phyloP scores from a whole-genome alignment of 2,329 filamentous ascomycete species.

The Cadophora luteo-olivacea region DNA sequence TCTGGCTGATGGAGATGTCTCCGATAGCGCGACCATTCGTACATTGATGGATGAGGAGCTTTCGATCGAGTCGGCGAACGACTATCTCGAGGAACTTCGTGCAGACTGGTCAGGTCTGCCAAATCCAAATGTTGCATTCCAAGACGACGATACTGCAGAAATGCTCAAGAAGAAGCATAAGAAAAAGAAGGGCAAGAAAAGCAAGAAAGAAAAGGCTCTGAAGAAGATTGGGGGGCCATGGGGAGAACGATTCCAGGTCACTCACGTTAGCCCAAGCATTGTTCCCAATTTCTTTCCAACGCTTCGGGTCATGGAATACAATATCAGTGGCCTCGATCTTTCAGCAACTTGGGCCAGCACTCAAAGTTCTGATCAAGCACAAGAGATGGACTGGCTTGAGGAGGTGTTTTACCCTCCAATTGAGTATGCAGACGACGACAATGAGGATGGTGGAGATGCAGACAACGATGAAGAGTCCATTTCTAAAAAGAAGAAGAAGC shows the following conservation, averaged over 20 bases:
- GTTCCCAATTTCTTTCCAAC: slow-evolving; percentile 94
- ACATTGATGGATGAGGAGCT: slow-evolving; percentile 60
- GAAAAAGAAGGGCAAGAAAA: slow-evolving; percentile 60
- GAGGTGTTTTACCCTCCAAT: slow-evolving; percentile 25
- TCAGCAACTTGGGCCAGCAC: slow-evolving; percentile 36
- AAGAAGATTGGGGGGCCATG: slow-evolving; percentile 79
- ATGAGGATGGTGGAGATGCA: slow-evolving; percentile 2
- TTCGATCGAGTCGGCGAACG: slow-evolving; percentile 68
- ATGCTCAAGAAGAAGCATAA: slow-evolving; percentile 51
- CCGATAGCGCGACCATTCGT: slow-evolving; percentile 42
- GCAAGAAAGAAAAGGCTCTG: slow-evolving; percentile 60
- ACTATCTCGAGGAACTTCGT: slow-evolving; percentile 82
- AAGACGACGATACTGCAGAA: slow-evolving; percentile 36
- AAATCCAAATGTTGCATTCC: slow-evolving; percentile 43
- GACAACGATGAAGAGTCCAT: slow-evolving; percentile 33
- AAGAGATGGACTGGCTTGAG: slow-evolving; percentile 32
- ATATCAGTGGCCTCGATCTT: slow-evolving; percentile 62
- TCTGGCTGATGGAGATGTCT: slow-evolving; percentile 45
- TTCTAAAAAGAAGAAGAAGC: slow-evolving; percentile 51
- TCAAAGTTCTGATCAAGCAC: slow-evolving; percentile 9
- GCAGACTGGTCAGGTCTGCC: slow-evolving; percentile 80
- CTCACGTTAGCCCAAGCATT: slow-evolving; percentile 83
- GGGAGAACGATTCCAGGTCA: slow-evolving; percentile 84
- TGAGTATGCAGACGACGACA: slow-evolving; percentile 6
- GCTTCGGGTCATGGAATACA: slow-evolving; percentile 91